Conservation (phyloP, 495 filamentous ascomycete genomes). For the Xylaria bambusicola region DNA sequence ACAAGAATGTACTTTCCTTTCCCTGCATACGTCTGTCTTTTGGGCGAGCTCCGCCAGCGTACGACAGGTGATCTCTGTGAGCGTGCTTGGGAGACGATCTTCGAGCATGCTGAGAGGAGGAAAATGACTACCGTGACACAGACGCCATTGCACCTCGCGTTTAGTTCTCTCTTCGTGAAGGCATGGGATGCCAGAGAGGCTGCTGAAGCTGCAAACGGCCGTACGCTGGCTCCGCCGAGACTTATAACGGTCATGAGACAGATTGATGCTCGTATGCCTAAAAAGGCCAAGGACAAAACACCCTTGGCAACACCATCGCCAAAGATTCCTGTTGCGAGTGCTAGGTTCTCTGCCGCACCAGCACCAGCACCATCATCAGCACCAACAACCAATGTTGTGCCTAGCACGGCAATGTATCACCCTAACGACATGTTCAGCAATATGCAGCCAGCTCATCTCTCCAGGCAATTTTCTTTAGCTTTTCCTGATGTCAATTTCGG, state of each 20-base stretch:
- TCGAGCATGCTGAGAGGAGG: constrained; percentile 50
- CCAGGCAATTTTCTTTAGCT: constrained; percentile 30
- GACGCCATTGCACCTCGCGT: constrained; percentile 54
- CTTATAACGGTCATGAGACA: constrained; percentile 45
- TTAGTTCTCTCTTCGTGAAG: constrained; percentile 52
- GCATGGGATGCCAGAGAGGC: constrained; percentile 55
- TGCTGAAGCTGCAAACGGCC: constrained; percentile 45
- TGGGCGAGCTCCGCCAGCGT: constrained; percentile 49
- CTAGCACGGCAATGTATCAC: constrained; percentile 24
- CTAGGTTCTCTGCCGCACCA: constrained; percentile 22
- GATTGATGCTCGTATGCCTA: constrained; percentile 28
- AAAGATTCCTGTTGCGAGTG: constrained; percentile 30
- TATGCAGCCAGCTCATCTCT: constrained; percentile 28
- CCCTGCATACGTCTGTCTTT: constrained; percentile 54
- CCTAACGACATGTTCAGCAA: constrained; percentile 25
- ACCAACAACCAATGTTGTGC: constrained; percentile 15
- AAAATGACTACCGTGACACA: constrained; percentile 43
- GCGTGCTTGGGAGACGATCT: constrained; percentile 54
- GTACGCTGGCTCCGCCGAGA: constrained; percentile 40
- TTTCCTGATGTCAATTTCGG: constrained; percentile 43
- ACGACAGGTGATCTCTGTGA: constrained; percentile 53
- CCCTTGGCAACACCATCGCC: constrained; percentile 33
- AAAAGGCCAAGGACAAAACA: constrained; percentile 27
- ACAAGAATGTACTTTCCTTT: constrained; percentile 55
- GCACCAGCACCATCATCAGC: constrained; percentile 21